Evolutionary conservation across 345 rosid species (phyloP).

Genomic region (Clarkia xantiana): DNA sequence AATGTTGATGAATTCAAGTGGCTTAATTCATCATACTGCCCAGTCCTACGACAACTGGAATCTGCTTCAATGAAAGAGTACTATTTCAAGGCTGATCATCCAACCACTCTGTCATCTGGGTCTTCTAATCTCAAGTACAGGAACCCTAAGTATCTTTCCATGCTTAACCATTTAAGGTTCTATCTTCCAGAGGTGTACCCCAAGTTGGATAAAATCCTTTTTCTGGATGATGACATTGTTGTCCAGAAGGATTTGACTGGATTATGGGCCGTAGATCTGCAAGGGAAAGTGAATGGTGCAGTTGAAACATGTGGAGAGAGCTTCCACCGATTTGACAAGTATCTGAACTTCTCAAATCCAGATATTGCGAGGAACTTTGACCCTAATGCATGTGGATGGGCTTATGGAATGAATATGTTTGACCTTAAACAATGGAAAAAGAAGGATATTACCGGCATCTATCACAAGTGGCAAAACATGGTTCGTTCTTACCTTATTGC

Average conservation of each 20-base stretch:
- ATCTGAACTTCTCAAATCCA: constrained; percentile 86
- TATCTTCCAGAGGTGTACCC: constrained; percentile 94
- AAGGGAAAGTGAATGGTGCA: constrained; percentile 92
- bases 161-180: constrained; percentile 91
- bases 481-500: constrained; percentile 21
- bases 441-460: constrained; percentile 91
- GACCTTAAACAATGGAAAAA: constrained; percentile 86
- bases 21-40: constrained; percentile 96
- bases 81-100: constrained; percentile 95
- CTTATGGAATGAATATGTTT: constrained; percentile 96
- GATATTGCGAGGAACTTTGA: constrained; percentile 76
- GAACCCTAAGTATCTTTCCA: constrained; percentile 94
- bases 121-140: constrained; percentile 89
- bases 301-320: constrained; percentile 99
- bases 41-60: constrained; percentile 90
- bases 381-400: constrained; percentile 99
- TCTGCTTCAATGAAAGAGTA: constrained; percentile 89
- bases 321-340: constrained; percentile 96
- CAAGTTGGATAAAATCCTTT: constrained; percentile 78
- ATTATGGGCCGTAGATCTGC: constrained; percentile 71
- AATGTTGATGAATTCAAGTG: constrained; percentile 96
- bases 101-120: constrained; percentile 61
- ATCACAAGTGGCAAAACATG: constrained; percentile 98
- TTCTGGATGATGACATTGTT: constrained; percentile 93
- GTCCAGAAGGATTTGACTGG: constrained; percentile 93